Conservation (phyloP, 2,329 filamentous ascomycete genomes). For the Beauveria bassiana region DNA sequence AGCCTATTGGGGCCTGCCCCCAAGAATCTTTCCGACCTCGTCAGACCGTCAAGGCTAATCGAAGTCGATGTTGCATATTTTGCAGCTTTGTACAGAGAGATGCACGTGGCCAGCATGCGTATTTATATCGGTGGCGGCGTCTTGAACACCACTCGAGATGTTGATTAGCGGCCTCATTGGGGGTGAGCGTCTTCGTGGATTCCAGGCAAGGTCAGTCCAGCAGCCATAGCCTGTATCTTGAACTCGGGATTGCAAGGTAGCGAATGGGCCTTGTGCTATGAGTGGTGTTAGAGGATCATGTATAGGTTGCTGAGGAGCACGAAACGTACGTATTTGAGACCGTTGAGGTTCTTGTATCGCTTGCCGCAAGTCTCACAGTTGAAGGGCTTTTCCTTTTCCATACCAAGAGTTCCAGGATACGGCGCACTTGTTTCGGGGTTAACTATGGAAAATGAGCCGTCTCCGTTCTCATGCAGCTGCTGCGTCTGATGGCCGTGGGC, state of each 20-base stretch:
- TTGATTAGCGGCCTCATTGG: conserved; percentile 13
- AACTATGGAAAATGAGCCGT: conserved; percentile 96
- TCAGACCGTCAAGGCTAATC: conserved; percentile 6
- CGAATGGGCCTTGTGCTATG: conserved; percentile 69
- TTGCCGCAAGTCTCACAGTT: conserved; percentile 96
- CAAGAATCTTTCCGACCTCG: neutral
- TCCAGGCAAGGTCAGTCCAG: conserved; percentile 34
- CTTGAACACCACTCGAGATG: neutral
- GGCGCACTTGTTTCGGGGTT: conserved; percentile 91
- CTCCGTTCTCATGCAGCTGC: conserved; percentile 90
- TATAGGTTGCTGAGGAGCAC: neutral
- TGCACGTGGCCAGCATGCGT: conserved; percentile 10
- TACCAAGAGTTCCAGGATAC: conserved; percentile 93
- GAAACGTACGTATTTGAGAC: conserved; percentile 76
- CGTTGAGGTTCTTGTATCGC: conserved; percentile 98
- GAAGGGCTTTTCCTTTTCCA: conserved; percentile 99
- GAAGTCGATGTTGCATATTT: neutral
- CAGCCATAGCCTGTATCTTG: conserved; percentile 37
- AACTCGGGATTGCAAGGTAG: conserved; percentile 83
- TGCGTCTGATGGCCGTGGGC: conserved; percentile 93
- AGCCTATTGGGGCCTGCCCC: conserved; percentile 6
- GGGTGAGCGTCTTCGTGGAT: conserved; percentile 38
- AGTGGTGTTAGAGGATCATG: conserved; percentile 23
- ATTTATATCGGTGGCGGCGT: neutral
- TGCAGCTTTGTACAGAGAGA: conserved; percentile 6